Base-by-base conservation (phyloP, 345 rosid genomes). In the Pugionium dolabratum region DNA sequence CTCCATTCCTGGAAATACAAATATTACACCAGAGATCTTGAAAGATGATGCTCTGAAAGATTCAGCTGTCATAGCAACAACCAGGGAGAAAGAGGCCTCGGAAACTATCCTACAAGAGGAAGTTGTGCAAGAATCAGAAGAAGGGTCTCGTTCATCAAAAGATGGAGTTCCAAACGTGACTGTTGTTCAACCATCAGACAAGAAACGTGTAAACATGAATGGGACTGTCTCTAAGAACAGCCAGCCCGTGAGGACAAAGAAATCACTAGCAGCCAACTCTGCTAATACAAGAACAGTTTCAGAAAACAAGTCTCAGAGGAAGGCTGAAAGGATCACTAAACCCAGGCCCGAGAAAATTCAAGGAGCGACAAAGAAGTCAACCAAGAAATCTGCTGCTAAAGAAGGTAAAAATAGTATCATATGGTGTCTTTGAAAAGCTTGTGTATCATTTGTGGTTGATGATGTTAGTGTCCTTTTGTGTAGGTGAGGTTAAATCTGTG, bases 111-210 rank as follows among this genome's bases (percentile, higher is more conserved):
- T 61, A 36, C 61, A 66, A 9, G 72, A 59, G 52, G 40, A 65
- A 63, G 57, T 6, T 55, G 64, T 67, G 47, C 73, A 67, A 28
- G 73, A 29, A 39, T 54, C 69, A 27, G 63, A 53, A 59, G 18
- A 18, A 18, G 18, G 18, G 18, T 18, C 18, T 18, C 18, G 18
- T 18, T 18, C 18, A 18, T 18, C 18, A 18, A 18, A 18, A 18
- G 92, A 86, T 40, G 97, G 81, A 54, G 83, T 75, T 70, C 82
- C 54, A 56, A 73, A 83, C 60, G 71, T 82, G 55, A 69, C 79
- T 76, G 71, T 66, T 70, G 71, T 58, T 71, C 76, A 73, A 74
- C 83, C 58, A 77, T 59, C 84, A 47, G 59, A 62, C 4, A 76
- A 42, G 2, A 65, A 73, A 47, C 77, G 67, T 47, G 59, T 79